Percentiles rank a stretch among this genome's conserved stretches.
These are phyloP conservation scores for Kazachstania africana DNA, from an alignment of 805 yeast genomes.

Conservation along the genomic window DNA sequence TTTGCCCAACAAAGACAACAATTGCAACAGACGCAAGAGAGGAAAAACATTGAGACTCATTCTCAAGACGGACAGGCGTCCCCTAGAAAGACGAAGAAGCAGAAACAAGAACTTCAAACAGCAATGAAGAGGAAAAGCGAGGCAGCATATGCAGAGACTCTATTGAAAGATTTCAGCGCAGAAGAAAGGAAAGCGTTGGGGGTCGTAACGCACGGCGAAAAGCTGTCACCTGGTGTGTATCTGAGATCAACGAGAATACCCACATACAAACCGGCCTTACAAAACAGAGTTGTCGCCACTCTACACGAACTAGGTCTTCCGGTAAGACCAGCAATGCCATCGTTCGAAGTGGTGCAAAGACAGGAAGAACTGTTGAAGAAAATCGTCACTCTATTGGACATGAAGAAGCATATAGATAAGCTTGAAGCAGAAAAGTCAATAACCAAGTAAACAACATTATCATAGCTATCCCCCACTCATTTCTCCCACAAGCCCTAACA, in stretches of 20 bases:
- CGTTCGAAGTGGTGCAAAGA: slow-evolving; percentile 61
- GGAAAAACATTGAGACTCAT: slow-evolving; percentile 2
- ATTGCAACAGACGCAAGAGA: slow-evolving; percentile 22
- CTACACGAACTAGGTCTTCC: slow-evolving; percentile 75
- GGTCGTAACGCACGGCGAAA: slow-evolving; percentile 63
- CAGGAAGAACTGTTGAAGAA: slow-evolving; percentile 66
- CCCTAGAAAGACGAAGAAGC: slow-evolving; percentile 20
- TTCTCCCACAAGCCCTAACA: too few species aligned
- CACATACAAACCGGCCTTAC: slow-evolving; percentile 66
- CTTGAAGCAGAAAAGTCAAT: slow-evolving; percentile 65
- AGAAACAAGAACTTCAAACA: slow-evolving; percentile 22
- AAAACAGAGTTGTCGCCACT: slow-evolving; percentile 45
- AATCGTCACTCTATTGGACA: slow-evolving; percentile 62
- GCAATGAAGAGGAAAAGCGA: slow-evolving; percentile 23
- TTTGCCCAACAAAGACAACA: slow-evolving; percentile 28
- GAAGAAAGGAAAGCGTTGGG: slow-evolving; percentile 84
- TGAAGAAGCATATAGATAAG: slow-evolving; percentile 80
- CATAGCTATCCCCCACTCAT: background rate
- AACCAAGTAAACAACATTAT: slow-evolving; percentile 17
- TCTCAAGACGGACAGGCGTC: slow-evolving; percentile 6
- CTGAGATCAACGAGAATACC: slow-evolving; percentile 71
- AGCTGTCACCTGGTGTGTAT: slow-evolving; percentile 64
- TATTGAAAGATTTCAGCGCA: slow-evolving; percentile 37
- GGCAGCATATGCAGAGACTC: slow-evolving; percentile 25
- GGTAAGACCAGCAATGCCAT: slow-evolving; percentile 76